Conservation (phyloP, 1,139 yeast genomes). For the Saccharomyces pastorianus region DNA sequence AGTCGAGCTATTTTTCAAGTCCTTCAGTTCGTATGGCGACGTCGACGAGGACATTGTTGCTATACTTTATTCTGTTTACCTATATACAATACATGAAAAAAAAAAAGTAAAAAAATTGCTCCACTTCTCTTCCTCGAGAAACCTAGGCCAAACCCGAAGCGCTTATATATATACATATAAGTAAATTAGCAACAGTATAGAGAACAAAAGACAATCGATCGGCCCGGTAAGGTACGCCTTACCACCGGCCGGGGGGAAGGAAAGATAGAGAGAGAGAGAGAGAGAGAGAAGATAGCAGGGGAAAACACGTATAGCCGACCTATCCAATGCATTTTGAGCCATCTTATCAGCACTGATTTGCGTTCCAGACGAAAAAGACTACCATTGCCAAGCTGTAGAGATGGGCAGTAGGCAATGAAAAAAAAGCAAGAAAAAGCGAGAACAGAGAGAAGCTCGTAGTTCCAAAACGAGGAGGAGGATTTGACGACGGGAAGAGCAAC, state of each 20-base stretch:
- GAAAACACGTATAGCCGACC: neutral
- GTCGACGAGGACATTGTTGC: neutral
- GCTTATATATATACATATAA: too few species aligned
- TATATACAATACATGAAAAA: too few species aligned
- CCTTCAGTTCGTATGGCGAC: constrained; percentile 9
- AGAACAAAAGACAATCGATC: too few species aligned
- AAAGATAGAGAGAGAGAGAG: neutral
- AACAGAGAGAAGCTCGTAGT: neutral
- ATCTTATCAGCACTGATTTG: neutral
- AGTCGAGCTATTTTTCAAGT: constrained; percentile 5
- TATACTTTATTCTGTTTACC: too few species aligned
- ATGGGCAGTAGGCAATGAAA: neutral
- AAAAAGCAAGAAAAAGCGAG: neutral
- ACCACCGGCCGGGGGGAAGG: too few species aligned
- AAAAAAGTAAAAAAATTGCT: too few species aligned
- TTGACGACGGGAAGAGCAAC: too few species aligned
- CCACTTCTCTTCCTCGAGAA: too few species aligned
- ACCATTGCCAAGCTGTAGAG: neutral
- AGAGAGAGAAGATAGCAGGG: neutral
- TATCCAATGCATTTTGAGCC: neutral
- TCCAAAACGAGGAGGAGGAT: neutral
- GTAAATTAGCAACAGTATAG: too few species aligned
- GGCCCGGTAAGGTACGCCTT: too few species aligned
- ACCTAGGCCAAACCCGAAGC: too few species aligned
- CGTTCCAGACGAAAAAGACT: neutral